Evolutionary conservation across 768 basidiomycete species (phyloP), one percentile per base, ranked within the genome.

Genomic region (Austroboletus eburneus): DNA sequence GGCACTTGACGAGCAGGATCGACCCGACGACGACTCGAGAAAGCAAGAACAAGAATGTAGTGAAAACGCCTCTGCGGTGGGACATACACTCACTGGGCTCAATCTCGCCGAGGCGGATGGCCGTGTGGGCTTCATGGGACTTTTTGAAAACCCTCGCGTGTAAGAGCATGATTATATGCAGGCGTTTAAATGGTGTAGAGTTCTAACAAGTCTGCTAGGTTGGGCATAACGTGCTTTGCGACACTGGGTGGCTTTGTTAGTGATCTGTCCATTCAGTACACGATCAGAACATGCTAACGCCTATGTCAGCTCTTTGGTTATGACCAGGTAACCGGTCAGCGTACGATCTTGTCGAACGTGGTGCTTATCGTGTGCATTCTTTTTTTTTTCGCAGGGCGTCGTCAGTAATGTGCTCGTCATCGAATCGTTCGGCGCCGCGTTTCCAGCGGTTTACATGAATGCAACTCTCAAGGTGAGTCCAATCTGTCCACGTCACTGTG

Each of bases 341-440:
- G 33, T 25, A n/a, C 8, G 14, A 9, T 24, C 29, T 39, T 10
- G 12, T n/a, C 17, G 12, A 10, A 7, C 3, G n/a, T 24, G 8
- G 17, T 23, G 13, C 42, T 51, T 14, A 55, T 38, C 20, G 14
- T 2, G 2, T 45, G 9, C n/a, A n/a, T n/a, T 29, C 7, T 29
- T 17, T 34, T n/a, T 42, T 2, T 16, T 4, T 50, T 39, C 6
- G 10, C 24, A 63, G 65, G 64, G 63, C 6, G 65, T 65, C 34
- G 55, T 67, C 30, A 61, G 61, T 18, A 61, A 58, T 22, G 65
- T 67, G n/a, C 65, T 65, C 10, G 60, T 57, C 9, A 65, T 67
- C 30, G 60, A 65, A 29, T 67, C 64, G 25, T 65, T 65, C 17
- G 64, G 65, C n/a, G 64, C 64, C 17, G 57, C 61, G 22, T 65